These are phyloP conservation scores for Aphanocladium album DNA, from an alignment of 2,329 filamentous ascomycete species.

Conservation along the genomic window DNA sequence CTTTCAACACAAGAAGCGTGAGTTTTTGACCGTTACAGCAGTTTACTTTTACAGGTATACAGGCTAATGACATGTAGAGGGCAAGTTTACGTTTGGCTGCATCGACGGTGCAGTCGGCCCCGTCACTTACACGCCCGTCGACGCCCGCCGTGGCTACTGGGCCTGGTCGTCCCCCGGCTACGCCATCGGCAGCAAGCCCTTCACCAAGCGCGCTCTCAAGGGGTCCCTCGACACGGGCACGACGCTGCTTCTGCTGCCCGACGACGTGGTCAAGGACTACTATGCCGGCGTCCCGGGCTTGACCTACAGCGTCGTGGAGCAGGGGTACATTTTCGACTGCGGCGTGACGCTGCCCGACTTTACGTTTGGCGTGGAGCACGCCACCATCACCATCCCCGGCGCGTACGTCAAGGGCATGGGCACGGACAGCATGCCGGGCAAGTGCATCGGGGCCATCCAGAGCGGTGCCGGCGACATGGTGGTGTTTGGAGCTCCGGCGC, in stretches of 20 bases:
- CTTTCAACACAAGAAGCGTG: slow-evolving; percentile 45
- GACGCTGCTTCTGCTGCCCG: slow-evolving; percentile 55
- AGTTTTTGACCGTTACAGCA: too few species aligned
- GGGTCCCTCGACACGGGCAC: slow-evolving; percentile 56
- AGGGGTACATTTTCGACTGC: slow-evolving; percentile 36
- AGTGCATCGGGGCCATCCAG: slow-evolving; percentile 8
- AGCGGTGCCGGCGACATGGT: background rate
- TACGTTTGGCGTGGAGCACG: slow-evolving; percentile 47
- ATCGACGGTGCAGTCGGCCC: slow-evolving; percentile 57
- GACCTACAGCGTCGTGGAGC: background rate
- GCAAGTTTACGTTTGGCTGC: slow-evolving; percentile 68
- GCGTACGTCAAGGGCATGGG: background rate
- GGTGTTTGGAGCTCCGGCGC: slow-evolving; percentile 11
- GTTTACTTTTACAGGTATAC: too few species aligned
- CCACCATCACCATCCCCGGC: background rate
- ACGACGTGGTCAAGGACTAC: slow-evolving; percentile 44
- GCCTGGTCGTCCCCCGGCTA: slow-evolving; percentile 21
- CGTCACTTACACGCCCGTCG: slow-evolving; percentile 52
- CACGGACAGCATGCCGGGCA: background rate
- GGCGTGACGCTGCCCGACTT: slow-evolving; percentile 34
- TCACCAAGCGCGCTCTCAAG: slow-evolving; percentile 35
- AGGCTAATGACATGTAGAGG: slow-evolving; percentile 40
- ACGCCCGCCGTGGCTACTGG: slow-evolving; percentile 67
- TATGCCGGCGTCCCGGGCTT: slow-evolving; percentile 27
- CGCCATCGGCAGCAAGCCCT: slow-evolving; percentile 15